Base-by-base conservation (phyloP, 345 rosid genomes). In the Aethionema arabicum region DNA sequence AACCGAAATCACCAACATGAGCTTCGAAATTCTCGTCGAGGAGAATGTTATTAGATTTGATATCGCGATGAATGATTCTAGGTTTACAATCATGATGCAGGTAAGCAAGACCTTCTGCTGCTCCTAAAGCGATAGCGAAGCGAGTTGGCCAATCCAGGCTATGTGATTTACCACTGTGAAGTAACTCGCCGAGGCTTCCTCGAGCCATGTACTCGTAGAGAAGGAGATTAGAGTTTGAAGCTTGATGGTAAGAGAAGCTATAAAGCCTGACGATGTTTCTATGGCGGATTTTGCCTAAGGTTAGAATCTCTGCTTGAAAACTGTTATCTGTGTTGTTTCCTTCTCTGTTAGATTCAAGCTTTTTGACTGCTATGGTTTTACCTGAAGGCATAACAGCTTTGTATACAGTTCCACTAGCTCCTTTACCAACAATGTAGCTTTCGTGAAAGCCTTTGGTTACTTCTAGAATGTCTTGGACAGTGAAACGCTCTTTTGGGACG, bases 71-170 rank as follows among this genome's bases (percentile, higher is more conserved):
- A 62, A 95, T 63, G 61, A 90, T 95, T 65, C 77, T 83, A 3
- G 99, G 99, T 68, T 85, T 90, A 78, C 99, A 95, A 16, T 85
- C 98, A 57, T 95, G 93, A 67, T 95, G 99, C 52, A 95, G 72
- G 76, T 95, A 88, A 58, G 96, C 84, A 60, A 95, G 96, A 48
- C 99, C 99, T 63, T 95, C 89, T 11, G 96, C 99, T 52, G 99
- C 84, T 61, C 99, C 99, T 11, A 95, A 83, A 41, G 96, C 99
- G 32, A 95, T 82, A 33, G 60, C 69, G 66, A 90, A 95, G 55
- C 98, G 80, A 14, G 86, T 86, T 7, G 79, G 72, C 99, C 98
- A 95, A 43, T 95, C 88, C 70, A 90, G 62, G 66, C 70, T 49
- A 48, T 75, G 76, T 0, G 87, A 71, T 40, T 75, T 59, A 16